Conservation (phyloP, 148 eudicot genomes). For the Heliosperma pusillum region DNA sequence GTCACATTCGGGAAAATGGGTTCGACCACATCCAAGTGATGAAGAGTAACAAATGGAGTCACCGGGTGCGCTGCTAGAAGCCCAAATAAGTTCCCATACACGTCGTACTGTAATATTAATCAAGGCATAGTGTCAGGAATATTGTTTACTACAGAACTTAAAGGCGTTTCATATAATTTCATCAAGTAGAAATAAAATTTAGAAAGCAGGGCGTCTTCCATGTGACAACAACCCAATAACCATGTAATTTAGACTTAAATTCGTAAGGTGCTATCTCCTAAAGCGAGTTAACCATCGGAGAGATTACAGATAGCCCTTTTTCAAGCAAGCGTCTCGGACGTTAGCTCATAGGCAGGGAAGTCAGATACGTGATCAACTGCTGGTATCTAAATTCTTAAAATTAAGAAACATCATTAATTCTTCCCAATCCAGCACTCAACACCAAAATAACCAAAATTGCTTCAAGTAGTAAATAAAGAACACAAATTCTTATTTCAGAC, state of each 20-base stretch:
- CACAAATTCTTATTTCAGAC: too few relatives aligned
- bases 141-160: neutral
- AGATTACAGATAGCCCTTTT: too few relatives aligned
- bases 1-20: constrained; percentile 82
- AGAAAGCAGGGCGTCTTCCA: neutral
- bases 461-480: neutral
- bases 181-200: too few relatives aligned
- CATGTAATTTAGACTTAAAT: neutral
- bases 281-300: too few relatives aligned
- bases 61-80: constrained; percentile 88
- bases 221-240: too few relatives aligned
- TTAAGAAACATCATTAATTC: neutral
- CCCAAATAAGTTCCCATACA: constrained; percentile 84
- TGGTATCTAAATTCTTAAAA: neutral
- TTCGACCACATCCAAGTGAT: constrained; percentile 90
- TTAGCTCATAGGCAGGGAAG: neutral
- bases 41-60: constrained; percentile 70
- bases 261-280: too few relatives aligned
- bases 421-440: neutral
- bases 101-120: constrained; percentile 61
- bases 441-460: neutral
- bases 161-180: constrained; percentile 1
- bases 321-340: neutral
- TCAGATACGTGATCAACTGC: neutral
- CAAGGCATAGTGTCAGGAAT: constrained; percentile 22